Base-by-base conservation (phyloP, 2,329 filamentous ascomycete genomes). In the Sphaerulina vaccinii region DNA sequence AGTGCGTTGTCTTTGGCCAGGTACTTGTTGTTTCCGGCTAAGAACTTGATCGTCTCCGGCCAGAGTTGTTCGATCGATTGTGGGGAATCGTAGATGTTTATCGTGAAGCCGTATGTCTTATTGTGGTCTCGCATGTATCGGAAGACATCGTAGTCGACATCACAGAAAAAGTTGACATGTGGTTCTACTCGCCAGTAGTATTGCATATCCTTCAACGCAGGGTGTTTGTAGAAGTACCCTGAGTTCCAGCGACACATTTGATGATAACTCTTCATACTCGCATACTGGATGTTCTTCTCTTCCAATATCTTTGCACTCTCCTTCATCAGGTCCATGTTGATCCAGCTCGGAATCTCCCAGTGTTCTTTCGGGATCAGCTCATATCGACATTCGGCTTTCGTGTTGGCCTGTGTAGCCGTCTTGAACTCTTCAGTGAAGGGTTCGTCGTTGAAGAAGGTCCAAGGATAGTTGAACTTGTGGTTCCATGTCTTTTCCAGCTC, bases 211-310 rank as follows among this genome's bases (percentile, higher is more conserved):
- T 84, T 78, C 51, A 99, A 81, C 0, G 90, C 91, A 0, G 90
- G 90, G 71, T 99, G 93, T 68, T 93, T 90, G 78, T 96, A 96
- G 79, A 99, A 99, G 72, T 97, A 80, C 67, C 93, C 93, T 66
- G 88, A 95, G 75, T 99, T 99, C 93, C 93, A 99, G 51, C 93
- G 85, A 70, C 93, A 99, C 93, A 99, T 99, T 69, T 97, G 88
- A 73, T 97, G 92, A 74, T 99, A 99, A 42, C 90, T 96, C 48
- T 88, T 74, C 78, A 88, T 88, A 62, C 84, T 80, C 65, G 88
- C 89, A 70, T 99, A 99, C 69, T 97, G 92, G 37, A 99, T 90
- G 8, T 87, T 81, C 65, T 92, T 82, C 68, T 93, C 87, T 65
- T 88, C 79, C 50, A 99, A 81, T 7, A 95, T 82, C 67, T 88